Percentiles rank a stretch among this genome's conserved stretches.
phyloP scores from a whole-genome alignment of 2,329 filamentous ascomycete genomes.

The Penicillium olsonii region DNA sequence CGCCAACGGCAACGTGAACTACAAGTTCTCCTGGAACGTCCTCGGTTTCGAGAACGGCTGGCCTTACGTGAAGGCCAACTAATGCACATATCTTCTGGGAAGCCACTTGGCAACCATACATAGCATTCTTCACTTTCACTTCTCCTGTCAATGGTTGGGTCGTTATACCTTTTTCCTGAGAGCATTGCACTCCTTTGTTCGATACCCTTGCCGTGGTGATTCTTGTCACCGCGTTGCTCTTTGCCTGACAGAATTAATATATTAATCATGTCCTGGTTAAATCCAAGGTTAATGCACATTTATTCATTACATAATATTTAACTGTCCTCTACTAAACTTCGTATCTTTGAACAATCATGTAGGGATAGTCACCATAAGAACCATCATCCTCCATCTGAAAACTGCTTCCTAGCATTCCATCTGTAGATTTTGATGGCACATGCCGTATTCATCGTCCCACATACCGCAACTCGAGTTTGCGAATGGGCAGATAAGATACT shows the following conservation, averaged over 20 bases:
- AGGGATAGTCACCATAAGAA: background rate
- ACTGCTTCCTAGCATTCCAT: background rate
- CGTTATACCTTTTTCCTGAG: slow-evolving; percentile 15
- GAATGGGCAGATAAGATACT: slow-evolving; percentile 49
- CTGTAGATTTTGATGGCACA: background rate
- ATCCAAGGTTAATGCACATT: background rate
- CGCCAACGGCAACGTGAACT: slow-evolving; percentile 40
- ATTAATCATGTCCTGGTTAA: slow-evolving; percentile 2
- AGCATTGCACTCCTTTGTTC: slow-evolving; percentile 15
- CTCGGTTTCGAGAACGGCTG: slow-evolving; percentile 48
- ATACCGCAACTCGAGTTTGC: slow-evolving; percentile 53
- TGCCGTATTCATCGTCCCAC: slow-evolving; percentile 38
- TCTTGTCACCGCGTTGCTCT: background rate
- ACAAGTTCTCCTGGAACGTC: slow-evolving; percentile 52
- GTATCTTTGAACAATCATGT: background rate
- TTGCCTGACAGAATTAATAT: slow-evolving; percentile 11
- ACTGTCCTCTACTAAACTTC: background rate
- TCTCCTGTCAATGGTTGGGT: slow-evolving; percentile 21
- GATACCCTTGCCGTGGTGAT: slow-evolving; percentile 19
- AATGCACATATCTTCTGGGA: slow-evolving; percentile 11
- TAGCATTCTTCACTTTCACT: slow-evolving; percentile 3
- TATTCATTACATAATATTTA: background rate
- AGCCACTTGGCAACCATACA: slow-evolving; percentile 4
- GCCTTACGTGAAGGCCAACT: slow-evolving; percentile 36
- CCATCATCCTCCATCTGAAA: background rate